Percentiles rank a stretch among this genome's conserved stretches.
Evolutionary conservation across 2,329 filamentous ascomycete species (phyloP).

Genomic region (Trichoderma arundinaceum): DNA sequence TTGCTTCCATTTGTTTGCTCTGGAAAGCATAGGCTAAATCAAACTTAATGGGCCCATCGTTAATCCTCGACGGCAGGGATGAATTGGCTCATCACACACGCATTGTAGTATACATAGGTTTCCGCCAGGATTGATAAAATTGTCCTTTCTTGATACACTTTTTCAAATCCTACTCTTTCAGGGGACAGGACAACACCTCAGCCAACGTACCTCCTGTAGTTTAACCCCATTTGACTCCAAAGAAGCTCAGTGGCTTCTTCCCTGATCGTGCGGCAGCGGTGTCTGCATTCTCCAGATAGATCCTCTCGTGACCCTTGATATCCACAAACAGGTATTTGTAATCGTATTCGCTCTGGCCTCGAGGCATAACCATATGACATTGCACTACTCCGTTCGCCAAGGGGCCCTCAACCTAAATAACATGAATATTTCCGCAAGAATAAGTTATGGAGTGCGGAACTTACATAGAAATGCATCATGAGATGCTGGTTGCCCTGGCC

Average conservation of each 20-base stretch:
- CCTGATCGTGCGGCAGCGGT: conserved; percentile 44
- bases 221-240: conserved; percentile 64
- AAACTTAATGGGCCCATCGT: background rate
- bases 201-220: background rate
- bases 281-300: conserved; percentile 69
- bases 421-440: background rate
- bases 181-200: background rate
- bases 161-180: background rate
- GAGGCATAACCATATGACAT: conserved; percentile 75
- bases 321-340: conserved; percentile 84
- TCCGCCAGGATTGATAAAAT: background rate
- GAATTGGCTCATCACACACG: background rate
- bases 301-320: conserved; percentile 70
- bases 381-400: conserved; percentile 73
- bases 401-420: conserved; percentile 73
- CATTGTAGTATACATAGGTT: background rate
- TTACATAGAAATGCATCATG: conserved; percentile 81
- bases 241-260: conserved; percentile 58
- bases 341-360: conserved; percentile 69
- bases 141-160: background rate
- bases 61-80: background rate
- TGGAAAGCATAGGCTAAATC: conserved; percentile 11
- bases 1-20: background rate
- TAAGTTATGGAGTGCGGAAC: conserved; percentile 37
- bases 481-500: conserved; percentile 78